These are phyloP conservation scores for Calonectria fujianensis DNA, from an alignment of 2,329 filamentous ascomycete genomes.

Conservation along the genomic window DNA sequence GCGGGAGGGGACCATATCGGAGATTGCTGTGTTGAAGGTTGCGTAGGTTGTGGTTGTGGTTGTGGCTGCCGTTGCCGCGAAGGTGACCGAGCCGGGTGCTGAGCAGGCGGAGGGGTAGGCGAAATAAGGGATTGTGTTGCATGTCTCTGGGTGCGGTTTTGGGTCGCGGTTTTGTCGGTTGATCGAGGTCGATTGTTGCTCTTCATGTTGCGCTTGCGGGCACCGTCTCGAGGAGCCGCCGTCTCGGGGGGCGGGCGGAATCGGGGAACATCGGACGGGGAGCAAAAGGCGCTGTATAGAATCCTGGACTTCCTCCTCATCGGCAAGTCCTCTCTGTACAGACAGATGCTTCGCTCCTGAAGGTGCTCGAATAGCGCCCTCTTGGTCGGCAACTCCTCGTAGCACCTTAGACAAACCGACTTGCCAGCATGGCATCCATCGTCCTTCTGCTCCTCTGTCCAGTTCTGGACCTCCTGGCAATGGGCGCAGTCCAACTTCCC, in stretches of 20 bases:
- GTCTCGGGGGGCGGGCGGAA: constrained; percentile 15
- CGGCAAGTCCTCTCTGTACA: constrained; percentile 25
- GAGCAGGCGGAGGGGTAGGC: neutral
- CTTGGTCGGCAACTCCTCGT: constrained; percentile 41
- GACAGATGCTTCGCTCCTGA: constrained; percentile 38
- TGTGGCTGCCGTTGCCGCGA: neutral
- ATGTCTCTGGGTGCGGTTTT: neutral
- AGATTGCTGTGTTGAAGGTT: neutral
- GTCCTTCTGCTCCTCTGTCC: constrained; percentile 39
- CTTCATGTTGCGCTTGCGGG: constrained; percentile 31
- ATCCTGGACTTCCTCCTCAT: constrained; percentile 40
- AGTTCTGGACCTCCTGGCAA: constrained; percentile 43
- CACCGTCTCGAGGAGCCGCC: constrained; percentile 15
- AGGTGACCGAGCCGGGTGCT: neutral
- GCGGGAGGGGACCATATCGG: neutral
- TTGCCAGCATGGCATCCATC: constrained; percentile 41
- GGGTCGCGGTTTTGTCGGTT: neutral
- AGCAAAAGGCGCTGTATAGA: constrained; percentile 41
- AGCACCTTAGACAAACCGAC: constrained; percentile 49
- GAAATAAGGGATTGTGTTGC: neutral
- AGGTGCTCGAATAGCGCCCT: constrained; percentile 44
- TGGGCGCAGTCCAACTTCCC: constrained; percentile 43
- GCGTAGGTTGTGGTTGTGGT: neutral
- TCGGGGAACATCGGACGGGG: constrained; percentile 16
- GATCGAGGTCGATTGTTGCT: neutral